Base-by-base conservation (phyloP, 768 basidiomycete genomes). In the Suillus hirtellus region DNA sequence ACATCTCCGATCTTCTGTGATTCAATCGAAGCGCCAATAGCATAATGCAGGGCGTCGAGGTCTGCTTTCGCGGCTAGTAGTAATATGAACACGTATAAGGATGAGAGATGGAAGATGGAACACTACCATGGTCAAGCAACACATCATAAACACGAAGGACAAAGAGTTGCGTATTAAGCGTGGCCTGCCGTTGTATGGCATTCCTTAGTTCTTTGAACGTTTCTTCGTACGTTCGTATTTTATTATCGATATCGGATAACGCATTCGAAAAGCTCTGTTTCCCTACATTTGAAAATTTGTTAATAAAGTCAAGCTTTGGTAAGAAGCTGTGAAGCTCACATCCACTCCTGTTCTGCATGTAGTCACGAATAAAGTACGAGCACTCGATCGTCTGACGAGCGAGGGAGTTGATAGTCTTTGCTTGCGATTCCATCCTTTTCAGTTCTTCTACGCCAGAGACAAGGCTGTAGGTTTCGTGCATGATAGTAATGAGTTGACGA, bases 321-420 rank as follows among this genome's bases (percentile, higher is more conserved):
- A 19, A 17, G 21, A 55, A 35, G 46, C 15, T 17, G 10, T 15
- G 7, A 12, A 62, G 69, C 71, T 38, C 46, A 74, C 73, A 40
- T 19, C 70, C 66, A 31, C 63, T 66, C 34, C 63, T 68, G 21
- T 58, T 65, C 58, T 63, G 68, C 43, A 68, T 62, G 58, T 73
- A 72, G 40, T 70, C 71, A 10, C 62, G 65, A 35, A 75, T 72
- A 47, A 75, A 75, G 64, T 74, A 73, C 2, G 67, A 69, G 52
- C 74, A 75, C 54, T 75, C 74, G 6, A 67, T 65, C 3, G 70
- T 70, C 63, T 75, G 73, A 19, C 64, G 56, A 7, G 66, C 59
- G 47, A 75, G 59, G 3, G 40, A 40, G 9, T 15, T n/a, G 21
- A 67, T 66, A 4, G 63, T 63, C 40, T 60, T 37, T n/a, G 8